Evolutionary conservation across 352 stramenopile genomes (phyloP).

Genomic region (Globisporangium apiculatum): DNA sequence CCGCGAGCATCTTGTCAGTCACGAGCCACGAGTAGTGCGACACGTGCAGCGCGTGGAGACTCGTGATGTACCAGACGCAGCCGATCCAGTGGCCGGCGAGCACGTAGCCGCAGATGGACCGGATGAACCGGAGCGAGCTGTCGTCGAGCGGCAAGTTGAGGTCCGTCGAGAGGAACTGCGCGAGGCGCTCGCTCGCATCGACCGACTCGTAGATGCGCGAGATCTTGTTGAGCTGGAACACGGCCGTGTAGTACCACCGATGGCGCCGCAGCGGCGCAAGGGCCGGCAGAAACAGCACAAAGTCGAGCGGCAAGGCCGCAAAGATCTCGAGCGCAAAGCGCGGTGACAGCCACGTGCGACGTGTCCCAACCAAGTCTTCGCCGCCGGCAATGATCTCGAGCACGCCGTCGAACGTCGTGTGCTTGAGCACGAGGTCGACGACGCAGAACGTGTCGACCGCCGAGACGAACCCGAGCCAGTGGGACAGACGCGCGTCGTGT

Average conservation of each 20-base stretch:
- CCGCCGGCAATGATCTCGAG: conserved; percentile 17
- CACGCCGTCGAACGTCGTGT: conserved; percentile 44
- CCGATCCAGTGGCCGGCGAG: conserved; percentile 62
- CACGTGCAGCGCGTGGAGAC: conserved; percentile 32
- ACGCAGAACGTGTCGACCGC: conserved; percentile 45
- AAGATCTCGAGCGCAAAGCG: conserved; percentile 24
- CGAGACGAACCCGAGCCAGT: conserved; percentile 31
- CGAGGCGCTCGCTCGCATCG: conserved; percentile 40
- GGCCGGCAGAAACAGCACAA: conserved; percentile 36
- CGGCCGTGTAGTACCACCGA: conserved; percentile 47
- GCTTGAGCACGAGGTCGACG: conserved; percentile 44
- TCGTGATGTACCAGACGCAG: conserved; percentile 53
- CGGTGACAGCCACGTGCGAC: conserved; percentile 8
- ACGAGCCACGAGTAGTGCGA: conserved; percentile 55
- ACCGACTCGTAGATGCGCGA: conserved; percentile 38
- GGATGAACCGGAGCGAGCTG: conserved; percentile 41
- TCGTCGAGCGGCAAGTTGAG: conserved; percentile 47
- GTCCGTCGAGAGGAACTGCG: conserved; percentile 42
- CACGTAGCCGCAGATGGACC: conserved; percentile 41
- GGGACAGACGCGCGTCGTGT: conserved; percentile 3
- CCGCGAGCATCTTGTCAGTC: conserved; percentile 40
- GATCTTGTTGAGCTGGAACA: conserved; percentile 62
- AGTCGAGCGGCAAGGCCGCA: conserved; percentile 36
- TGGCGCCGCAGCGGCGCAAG: conserved; percentile 17
- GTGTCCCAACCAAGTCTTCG: neutral